Evolutionary conservation across 768 basidiomycete genomes (phyloP), one percentile per base, ranked within the genome.

Genomic region (Lactifluus hygrophoroides): DNA sequence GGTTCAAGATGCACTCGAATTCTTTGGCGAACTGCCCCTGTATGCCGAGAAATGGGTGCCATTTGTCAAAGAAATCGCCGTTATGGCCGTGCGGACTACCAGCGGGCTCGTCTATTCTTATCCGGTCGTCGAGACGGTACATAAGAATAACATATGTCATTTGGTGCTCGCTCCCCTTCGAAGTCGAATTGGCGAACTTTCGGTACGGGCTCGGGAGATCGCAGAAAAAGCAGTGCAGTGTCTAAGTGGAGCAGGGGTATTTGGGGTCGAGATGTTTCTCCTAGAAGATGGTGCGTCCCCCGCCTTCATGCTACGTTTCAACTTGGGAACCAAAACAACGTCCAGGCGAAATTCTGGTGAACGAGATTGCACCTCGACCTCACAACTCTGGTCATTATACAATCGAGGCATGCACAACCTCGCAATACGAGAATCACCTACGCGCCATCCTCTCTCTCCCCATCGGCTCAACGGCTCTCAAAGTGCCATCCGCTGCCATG

Each of bases 351-450:
- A 79, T 97, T 1, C 83, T 84, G 58, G 80, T 99, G 62, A 99
- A 99, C 71, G 96, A 99, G 74, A 95, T 99, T 60, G 96, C 96
- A 0, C 96, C 96, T 13, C 82, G 96, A 17, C 95, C 96, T 1
- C 96, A 99, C 70, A 99, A 98, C 74, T 97, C 94, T 9, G 96
- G 95, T 0, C 96, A 99, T 70, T 95, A 97, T 72, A 96, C 94
- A 28, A 98, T 98, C 68, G 96, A 98, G 74, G 94, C 95, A 0
- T 98, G 94, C 71, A 79, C 91, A 65, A 90, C 93, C 2, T 97
- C 95, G 2, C 96, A 98, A 73, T 99, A 90, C 73, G 92, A 93
- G 71, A 96, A 97, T 65, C 96, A 98, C 71, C 85, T 98, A 51
- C 91, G 94, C 35, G 90, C 94, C 19, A 94, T 99, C 70, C 83